These are phyloP conservation scores for Polyporus arcularius DNA, from an alignment of 768 basidiomycete genomes.

Conservation along the genomic window DNA sequence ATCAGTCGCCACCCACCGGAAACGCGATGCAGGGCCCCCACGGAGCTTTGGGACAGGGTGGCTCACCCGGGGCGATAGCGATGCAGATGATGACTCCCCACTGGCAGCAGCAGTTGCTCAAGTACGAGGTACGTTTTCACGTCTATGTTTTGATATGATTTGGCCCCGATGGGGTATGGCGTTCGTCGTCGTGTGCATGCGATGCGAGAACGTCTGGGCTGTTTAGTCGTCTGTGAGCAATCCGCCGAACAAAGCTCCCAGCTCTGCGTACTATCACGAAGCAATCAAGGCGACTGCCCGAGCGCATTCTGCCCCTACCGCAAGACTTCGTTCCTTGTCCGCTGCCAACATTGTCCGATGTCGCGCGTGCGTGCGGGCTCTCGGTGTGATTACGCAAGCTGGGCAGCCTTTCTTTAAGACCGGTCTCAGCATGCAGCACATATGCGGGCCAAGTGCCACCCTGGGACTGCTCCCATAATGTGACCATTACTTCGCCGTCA, in stretches of 20 bases:
- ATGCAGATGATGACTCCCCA: conserved; percentile 74
- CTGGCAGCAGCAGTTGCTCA: conserved; percentile 93
- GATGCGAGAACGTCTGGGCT: too few relatives aligned
- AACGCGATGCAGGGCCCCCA: conserved; percentile 39
- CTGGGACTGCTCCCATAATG: too few relatives aligned
- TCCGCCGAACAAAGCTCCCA: too few relatives aligned
- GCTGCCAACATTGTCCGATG: not conserved
- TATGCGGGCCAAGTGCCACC: too few relatives aligned
- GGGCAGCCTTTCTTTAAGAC: too few relatives aligned
- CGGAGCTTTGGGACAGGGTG: conserved; percentile 40
- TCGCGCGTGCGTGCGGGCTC: too few relatives aligned
- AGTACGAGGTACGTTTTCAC: conserved; percentile 77
- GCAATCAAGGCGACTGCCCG: too few relatives aligned
- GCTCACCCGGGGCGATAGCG: conserved; percentile 51
- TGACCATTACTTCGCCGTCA: too few relatives aligned
- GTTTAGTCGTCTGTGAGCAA: too few relatives aligned
- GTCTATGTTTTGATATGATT: not conserved
- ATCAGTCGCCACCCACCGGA: conserved; percentile 76
- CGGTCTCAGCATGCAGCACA: too few relatives aligned
- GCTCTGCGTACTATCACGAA: too few relatives aligned
- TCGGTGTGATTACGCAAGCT: too few relatives aligned
- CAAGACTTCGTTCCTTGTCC: not conserved
- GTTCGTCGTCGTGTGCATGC: not conserved
- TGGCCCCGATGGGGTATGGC: not conserved
- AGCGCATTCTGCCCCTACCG: not conserved